A percentile compares a stretch with the other conserved stretches of the same genome.
Conservation (phyloP, 371 early-diverging fungal genomes). For the Haplosporangium sp. region DNA sequence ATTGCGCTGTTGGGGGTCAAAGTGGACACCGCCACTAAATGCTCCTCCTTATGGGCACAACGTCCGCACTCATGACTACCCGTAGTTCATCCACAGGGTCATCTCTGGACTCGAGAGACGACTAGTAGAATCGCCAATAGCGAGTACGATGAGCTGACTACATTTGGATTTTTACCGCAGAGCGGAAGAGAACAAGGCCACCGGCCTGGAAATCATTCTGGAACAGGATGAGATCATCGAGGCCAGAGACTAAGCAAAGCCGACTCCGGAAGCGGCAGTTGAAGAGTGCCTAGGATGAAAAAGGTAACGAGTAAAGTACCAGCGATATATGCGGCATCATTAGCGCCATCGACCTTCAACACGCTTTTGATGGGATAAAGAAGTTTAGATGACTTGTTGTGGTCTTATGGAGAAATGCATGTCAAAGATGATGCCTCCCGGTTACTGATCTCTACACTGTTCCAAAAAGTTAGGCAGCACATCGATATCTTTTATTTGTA, state of each 20-base stretch:
- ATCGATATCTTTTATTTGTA: conserved; percentile 12
- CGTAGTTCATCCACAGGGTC: conserved; percentile 24
- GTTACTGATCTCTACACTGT: conserved; percentile 9
- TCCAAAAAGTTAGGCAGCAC: conserved; percentile 15
- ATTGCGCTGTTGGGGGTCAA: conserved; percentile 5
- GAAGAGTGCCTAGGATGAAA: too few species aligned
- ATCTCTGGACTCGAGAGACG: conserved; percentile 31
- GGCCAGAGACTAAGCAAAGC: too few species aligned
- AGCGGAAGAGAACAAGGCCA: conserved; percentile 18
- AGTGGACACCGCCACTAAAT: conserved; percentile 11
- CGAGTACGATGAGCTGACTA: conserved; percentile 13
- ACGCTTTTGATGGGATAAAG: too few species aligned
- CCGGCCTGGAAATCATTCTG: conserved; percentile 23
- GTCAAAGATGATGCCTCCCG: too few species aligned
- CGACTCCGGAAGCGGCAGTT: too few species aligned
- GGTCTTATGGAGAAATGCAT: too few species aligned
- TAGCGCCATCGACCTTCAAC: too few species aligned
- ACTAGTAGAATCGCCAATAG: conserved; percentile 20
- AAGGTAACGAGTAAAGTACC: too few species aligned
- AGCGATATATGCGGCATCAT: too few species aligned
- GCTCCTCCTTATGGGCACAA: conserved; percentile 27
- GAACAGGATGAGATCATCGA: conserved; percentile 19
- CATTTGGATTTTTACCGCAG: conserved; percentile 34
- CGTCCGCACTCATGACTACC: conserved; percentile 23
- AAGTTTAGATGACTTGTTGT: too few species aligned